phyloP scores from a whole-genome alignment of 768 basidiomycete genomes.

The Leucocoprinus leucothites region DNA sequence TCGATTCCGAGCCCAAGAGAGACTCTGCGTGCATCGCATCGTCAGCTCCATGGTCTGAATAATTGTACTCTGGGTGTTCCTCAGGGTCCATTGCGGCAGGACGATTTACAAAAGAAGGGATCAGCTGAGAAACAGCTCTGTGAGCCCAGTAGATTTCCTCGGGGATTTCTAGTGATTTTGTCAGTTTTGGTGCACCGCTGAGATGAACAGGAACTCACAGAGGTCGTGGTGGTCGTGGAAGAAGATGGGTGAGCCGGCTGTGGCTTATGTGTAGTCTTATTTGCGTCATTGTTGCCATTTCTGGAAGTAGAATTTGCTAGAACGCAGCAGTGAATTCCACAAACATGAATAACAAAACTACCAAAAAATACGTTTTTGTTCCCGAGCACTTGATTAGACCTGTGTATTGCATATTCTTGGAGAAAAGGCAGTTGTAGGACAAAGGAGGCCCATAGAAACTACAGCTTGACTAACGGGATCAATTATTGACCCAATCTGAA shows the following conservation, averaged over 20 bases:
- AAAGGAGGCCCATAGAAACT: too few relatives aligned
- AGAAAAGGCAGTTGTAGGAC: too few relatives aligned
- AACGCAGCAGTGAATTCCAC: neutral
- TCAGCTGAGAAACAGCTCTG: neutral
- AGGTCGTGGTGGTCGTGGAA: conserved; percentile 10
- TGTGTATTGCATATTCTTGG: too few relatives aligned
- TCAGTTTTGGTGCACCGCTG: neutral
- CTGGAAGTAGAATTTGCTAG: conserved; percentile 16
- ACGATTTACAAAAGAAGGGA: neutral
- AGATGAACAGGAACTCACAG: neutral
- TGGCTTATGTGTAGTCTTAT: conserved; percentile 4
- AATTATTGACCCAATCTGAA: too few relatives aligned
- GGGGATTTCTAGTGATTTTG: neutral
- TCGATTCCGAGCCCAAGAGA: conserved; percentile 20
- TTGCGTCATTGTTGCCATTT: neutral
- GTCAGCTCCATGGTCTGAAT: neutral
- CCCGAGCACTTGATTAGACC: too few relatives aligned
- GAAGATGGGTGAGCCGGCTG: neutral
- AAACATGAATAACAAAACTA: too few relatives aligned
- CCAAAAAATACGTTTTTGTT: too few relatives aligned
- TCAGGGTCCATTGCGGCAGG: neutral
- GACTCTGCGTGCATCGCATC: conserved; percentile 5
- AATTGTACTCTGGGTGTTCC: neutral
- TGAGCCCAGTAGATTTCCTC: neutral
- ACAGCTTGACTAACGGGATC: too few relatives aligned